A percentile compares a stretch with the other conserved stretches of the same genome.
These are phyloP conservation scores for Russula griseocarnosa DNA, from an alignment of 768 basidiomycete species.

Conservation along the genomic window DNA sequence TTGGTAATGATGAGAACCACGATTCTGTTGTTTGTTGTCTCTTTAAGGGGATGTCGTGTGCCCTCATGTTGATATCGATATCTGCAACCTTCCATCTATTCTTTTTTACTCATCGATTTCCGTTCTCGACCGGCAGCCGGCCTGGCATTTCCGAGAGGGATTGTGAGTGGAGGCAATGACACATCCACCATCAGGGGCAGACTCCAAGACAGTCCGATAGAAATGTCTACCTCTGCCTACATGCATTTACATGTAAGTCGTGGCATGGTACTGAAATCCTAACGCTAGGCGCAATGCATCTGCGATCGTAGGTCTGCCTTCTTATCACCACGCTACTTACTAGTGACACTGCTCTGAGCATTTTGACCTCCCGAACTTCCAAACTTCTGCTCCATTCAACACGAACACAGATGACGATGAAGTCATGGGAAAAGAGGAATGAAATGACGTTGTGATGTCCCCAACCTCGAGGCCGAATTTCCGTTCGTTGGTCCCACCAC, in stretches of 20 bases:
- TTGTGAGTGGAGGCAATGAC: neutral
- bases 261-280: neutral
- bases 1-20: neutral
- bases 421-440: neutral
- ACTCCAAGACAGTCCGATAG: no score
- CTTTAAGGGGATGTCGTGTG: neutral
- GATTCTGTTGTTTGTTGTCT: neutral
- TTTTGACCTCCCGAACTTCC: neutral
- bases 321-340: neutral
- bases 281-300: neutral
- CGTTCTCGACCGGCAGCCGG: neutral
- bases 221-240: no score
- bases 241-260: neutral
- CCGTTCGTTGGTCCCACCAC: neutral
- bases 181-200: neutral
- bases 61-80: neutral
- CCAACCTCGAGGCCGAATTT: neutral
- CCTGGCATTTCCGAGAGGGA: neutral
- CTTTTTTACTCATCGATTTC: neutral
- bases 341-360: neutral
- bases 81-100: neutral
- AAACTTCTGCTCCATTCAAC: neutral
- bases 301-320: neutral
- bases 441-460: neutral
- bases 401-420: neutral